A percentile compares a stretch with the other conserved stretches of the same genome.
These are phyloP conservation scores for Ascochyta viciae-villosae DNA, from an alignment of 2,329 filamentous ascomycete species.

Conservation along the genomic window DNA sequence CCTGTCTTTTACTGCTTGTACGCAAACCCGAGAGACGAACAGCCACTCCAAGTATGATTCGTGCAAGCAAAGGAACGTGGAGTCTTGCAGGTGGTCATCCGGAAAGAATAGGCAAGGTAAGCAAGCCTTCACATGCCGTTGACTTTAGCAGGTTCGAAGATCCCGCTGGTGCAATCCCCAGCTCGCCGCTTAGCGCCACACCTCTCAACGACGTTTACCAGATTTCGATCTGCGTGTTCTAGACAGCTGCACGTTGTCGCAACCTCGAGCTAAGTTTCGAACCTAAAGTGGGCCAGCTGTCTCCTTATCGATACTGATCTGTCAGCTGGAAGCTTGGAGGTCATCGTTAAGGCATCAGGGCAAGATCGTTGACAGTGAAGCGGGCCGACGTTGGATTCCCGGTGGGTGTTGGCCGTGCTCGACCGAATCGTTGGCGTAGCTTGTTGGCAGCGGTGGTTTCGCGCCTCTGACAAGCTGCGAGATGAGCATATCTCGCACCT, in stretches of 20 bases:
- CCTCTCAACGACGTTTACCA: constrained; percentile 8
- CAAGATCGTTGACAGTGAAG: constrained; percentile 12
- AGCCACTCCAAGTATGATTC: neutral
- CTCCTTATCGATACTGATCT: constrained; percentile 16
- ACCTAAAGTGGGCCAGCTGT: constrained; percentile 8
- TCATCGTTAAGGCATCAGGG: constrained; percentile 1
- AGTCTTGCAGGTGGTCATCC: neutral
- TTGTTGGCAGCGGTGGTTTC: constrained; percentile 1
- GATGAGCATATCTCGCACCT: constrained; percentile 5
- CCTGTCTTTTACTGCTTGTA: neutral
- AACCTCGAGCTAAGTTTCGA: constrained; percentile 14
- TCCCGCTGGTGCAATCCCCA: constrained; percentile 3
- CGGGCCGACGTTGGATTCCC: constrained; percentile 14
- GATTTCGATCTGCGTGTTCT: constrained; percentile 18
- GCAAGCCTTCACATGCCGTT: constrained; percentile 10
- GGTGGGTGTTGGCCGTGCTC: constrained; percentile 14
- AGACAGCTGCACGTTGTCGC: constrained; percentile 16
- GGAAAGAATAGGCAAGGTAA: constrained; percentile 1
- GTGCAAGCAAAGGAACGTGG: neutral
- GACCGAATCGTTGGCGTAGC: constrained; percentile 7
- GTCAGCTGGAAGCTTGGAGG: constrained; percentile 6
- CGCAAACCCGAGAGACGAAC: neutral
- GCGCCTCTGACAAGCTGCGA: neutral
- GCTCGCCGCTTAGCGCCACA: constrained; percentile 11
- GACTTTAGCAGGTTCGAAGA: neutral